Evolutionary conservation across 23 red algal genomes (phyloP), one percentile per base, ranked within the genome.

Genomic region (Chondrus crispus): DNA sequence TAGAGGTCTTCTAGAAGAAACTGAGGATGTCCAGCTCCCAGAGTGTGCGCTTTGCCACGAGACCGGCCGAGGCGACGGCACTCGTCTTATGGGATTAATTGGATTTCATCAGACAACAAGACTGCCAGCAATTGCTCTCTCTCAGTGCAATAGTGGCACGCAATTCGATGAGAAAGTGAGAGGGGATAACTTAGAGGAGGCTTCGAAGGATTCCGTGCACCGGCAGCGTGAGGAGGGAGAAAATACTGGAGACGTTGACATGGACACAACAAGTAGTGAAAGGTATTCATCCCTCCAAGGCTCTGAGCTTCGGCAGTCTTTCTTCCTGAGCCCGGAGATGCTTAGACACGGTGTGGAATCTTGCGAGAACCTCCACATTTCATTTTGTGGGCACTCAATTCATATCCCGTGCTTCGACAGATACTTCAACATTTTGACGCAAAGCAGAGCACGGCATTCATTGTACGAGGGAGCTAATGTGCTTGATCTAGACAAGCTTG

Each of bases 41-140:
- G 70, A 89, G 32, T 95, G 93, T 55, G 85, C 75, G 14, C 63
- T 89, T n/a, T 95, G 93, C 51, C 93, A 95, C 74, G 93, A 82
- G 74, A 52, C 47, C 48, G 81, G 70, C 2, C 33, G 35, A 30
- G 36, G 40, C 3, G 87, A 49, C 51, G 63, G 52, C 14, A 79
- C 58, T 16, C 62, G 92, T 46, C 74, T 35, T 22, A 52, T 95
- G 35, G 80, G 85, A 35, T 81, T 46, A 13, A 75, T 95, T 47
- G 93, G 81, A 20, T 87, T 95, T 29, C 47, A 72, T 52, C 93
- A 95, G 37, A 69, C 24, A 26, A 80, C 93, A 19, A 63, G 60
- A 55, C 54, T 92, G 20, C 88, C 85, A 4, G 11, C 28, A 3
- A 89, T 89, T 45, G 39, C 85, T 12, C 68, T 16, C 11, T 37